These are phyloP conservation scores for Cladophialophora exuberans DNA, from an alignment of 2,329 filamentous ascomycete species.

Conservation along the genomic window DNA sequence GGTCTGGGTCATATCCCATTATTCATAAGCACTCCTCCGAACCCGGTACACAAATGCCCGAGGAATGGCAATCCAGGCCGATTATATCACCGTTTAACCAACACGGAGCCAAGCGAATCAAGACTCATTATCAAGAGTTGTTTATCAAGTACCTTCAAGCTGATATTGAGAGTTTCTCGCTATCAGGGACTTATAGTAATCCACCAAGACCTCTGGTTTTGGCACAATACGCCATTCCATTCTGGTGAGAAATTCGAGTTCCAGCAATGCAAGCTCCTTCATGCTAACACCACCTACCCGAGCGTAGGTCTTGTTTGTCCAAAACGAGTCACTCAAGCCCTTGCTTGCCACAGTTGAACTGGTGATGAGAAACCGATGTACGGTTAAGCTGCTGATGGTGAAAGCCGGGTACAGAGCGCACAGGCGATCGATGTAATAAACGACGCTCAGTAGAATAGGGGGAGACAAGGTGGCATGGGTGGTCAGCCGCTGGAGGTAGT, in stretches of 20 bases:
- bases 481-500: constrained; percentile 90
- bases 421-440: constrained; percentile 96
- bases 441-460: constrained; percentile 95
- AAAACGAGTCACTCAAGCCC: constrained; percentile 93
- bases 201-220: constrained; percentile 87
- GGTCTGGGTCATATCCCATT: no score
- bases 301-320: constrained; percentile 97
- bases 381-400: constrained; percentile 92
- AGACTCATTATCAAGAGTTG: background rate
- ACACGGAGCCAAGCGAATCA: background rate
- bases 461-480: constrained; percentile 92
- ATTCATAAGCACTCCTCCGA: no score
- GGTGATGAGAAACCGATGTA: constrained; percentile 95
- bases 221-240: constrained; percentile 98
- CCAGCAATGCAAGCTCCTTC: constrained; percentile 84
- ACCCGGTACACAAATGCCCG: no score
- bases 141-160: constrained; percentile 44
- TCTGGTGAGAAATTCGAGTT: constrained; percentile 88
- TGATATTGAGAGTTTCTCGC: constrained; percentile 65
- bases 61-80: no score
- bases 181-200: constrained; percentile 89
- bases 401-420: constrained; percentile 92
- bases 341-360: constrained; percentile 95
- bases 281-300: constrained; percentile 90
- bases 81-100: background rate